These are phyloP conservation scores for Leucosporidium scottii DNA, from an alignment of 768 basidiomycete species.

Conservation along the genomic window DNA sequence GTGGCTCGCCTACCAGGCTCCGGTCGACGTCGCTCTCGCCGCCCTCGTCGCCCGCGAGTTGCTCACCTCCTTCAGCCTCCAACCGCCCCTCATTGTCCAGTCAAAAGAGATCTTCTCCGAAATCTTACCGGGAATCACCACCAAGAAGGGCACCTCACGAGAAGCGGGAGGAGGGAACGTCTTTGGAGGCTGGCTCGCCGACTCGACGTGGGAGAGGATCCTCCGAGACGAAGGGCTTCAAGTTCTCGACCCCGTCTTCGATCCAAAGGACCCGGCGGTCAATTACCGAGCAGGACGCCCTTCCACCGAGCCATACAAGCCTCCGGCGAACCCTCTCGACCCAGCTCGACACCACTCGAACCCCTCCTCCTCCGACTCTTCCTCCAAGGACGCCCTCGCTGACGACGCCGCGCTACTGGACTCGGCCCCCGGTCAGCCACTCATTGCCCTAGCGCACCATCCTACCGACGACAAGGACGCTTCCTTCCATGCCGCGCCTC, in stretches of 20 bases:
- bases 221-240: slow-evolving; percentile 9
- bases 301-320: no score
- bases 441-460: no score
- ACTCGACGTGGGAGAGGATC: slow-evolving; percentile 30
- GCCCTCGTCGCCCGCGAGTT: slow-evolving; percentile 13
- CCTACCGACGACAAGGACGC: no score
- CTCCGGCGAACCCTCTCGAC: no score
- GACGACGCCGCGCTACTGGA: no score
- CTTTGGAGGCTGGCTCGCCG: slow-evolving; percentile 28
- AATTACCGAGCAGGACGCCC: neutral
- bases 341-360: no score
- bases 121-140: slow-evolving; percentile 31
- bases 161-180: slow-evolving; percentile 21
- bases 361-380: no score
- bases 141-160: neutral
- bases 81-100: slow-evolving; percentile 36
- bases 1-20: slow-evolving; percentile 32
- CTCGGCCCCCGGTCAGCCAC: no score
- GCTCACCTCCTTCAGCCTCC: slow-evolving; percentile 22
- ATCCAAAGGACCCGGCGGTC: slow-evolving; percentile 25
- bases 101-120: slow-evolving; percentile 33
- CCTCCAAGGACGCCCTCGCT: no score
- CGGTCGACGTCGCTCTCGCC: slow-evolving; percentile 33
- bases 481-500: no score
- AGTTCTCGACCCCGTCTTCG: slow-evolving; percentile 15